phyloP scores from a whole-genome alignment of 2,329 filamentous ascomycete genomes.

The Epichloe elymi region DNA sequence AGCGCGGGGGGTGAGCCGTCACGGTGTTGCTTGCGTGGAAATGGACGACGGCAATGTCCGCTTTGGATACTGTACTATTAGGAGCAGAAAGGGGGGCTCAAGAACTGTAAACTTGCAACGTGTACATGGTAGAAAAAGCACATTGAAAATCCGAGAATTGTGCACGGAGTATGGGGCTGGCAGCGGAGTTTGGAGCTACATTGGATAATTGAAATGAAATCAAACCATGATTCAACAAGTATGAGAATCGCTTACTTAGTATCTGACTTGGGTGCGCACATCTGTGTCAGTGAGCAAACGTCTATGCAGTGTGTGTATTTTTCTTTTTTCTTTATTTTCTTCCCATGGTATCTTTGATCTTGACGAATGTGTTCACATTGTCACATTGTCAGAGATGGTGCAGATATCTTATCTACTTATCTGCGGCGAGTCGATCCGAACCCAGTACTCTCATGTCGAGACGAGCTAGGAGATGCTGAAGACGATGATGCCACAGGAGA shows the following conservation, averaged over 20 bases:
- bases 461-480: slow-evolving; percentile 24
- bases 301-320: no score
- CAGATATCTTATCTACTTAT: slow-evolving; percentile 14
- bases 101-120: slow-evolving; percentile 7
- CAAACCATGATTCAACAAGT: neutral
- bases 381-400: no score
- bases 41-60: slow-evolving; percentile 1
- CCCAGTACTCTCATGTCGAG: slow-evolving; percentile 54
- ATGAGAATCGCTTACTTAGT: no score
- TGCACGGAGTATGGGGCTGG: slow-evolving; percentile 3
- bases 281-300: no score
- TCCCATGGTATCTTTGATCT: neutral
- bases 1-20: neutral
- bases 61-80: slow-evolving; percentile 17
- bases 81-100: slow-evolving; percentile 3
- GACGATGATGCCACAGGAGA: slow-evolving; percentile 18
- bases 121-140: slow-evolving; percentile 11
- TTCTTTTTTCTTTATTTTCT: no score
- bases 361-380: no score
- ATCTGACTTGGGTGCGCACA: no score
- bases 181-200: slow-evolving; percentile 6
- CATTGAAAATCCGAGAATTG: neutral
- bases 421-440: slow-evolving; percentile 57
- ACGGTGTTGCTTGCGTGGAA: neutral
- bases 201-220: slow-evolving; percentile 4